These are phyloP conservation scores for Mortierella sp. DNA, from an alignment of 371 early-diverging fungal species.

Conservation along the genomic window DNA sequence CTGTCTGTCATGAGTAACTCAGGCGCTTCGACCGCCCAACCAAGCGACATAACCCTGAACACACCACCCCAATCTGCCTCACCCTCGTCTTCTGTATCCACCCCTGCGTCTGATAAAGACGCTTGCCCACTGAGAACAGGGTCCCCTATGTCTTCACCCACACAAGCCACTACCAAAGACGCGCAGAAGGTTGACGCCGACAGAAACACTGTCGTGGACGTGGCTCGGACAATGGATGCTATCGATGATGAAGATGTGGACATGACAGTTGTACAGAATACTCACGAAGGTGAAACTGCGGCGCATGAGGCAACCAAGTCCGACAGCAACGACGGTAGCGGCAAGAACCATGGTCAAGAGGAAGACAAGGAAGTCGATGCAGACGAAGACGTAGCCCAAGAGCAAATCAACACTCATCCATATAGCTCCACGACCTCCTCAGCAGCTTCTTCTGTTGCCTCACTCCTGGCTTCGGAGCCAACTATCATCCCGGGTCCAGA, in stretches of 20 bases:
- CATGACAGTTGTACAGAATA: constrained; percentile 1
- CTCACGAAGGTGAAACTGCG: neutral
- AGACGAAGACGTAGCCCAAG: neutral
- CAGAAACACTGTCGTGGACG: too few species aligned
- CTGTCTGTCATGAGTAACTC: too few species aligned
- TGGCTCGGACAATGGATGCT: too few species aligned
- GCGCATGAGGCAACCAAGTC: neutral
- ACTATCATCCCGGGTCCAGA: constrained; percentile 29
- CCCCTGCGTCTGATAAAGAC: too few species aligned
- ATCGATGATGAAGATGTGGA: neutral
- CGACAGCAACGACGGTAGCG: constrained; percentile 6
- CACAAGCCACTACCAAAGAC: too few species aligned
- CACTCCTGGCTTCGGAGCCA: constrained; percentile 21
- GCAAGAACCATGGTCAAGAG: constrained; percentile 3
- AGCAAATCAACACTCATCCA: constrained; percentile 1
- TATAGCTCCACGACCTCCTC: constrained; percentile 10
- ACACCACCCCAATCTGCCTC: too few species aligned
- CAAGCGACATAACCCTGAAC: too few species aligned
- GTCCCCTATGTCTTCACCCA: too few species aligned
- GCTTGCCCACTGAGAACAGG: too few species aligned
- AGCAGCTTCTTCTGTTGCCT: constrained; percentile 16
- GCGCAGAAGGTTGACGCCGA: too few species aligned
- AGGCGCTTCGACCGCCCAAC: too few species aligned
- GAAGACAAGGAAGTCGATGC: constrained; percentile 4
- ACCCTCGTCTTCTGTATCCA: too few species aligned